Evolutionary conservation across 352 stramenopile species (phyloP), one percentile per base, ranked within the genome.

Genomic region (Pythium angustatum): DNA sequence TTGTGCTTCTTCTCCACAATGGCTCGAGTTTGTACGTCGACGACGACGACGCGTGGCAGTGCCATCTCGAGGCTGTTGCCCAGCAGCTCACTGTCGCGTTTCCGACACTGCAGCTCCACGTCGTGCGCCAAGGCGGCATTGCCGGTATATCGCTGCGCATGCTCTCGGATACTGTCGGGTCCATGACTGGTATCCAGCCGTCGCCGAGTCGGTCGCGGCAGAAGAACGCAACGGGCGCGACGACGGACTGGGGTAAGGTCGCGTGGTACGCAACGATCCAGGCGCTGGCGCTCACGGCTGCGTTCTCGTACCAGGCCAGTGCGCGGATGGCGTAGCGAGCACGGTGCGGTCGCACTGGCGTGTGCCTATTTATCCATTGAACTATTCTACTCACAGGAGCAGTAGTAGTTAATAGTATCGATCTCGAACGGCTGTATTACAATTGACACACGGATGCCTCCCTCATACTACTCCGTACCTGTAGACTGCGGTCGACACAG

Each of bases 11-110:
- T 15, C 19, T 53, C 11, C 54, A 52, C 27, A 62, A 62, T 22
- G 54, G 54, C 40, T 62, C 54, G 27, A 52, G 54, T 49, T n/a
- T 62, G 17, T 62, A 44, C 27, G 43, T 52, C 10, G 27, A 51
- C 41, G 43, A 62, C 41, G 31, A 51, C 30, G 43, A 38, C 15
- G 26, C 33, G 17, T 62, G 54, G 54, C 54, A 62, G 28, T 14
- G 5, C 6, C 26, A 53, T 26, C 54, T 62, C 27, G 54, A 62
- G 33, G 26, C 28, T 3, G 12, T n/a, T 22, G 40, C 21, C 1
- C 28, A 15, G 8, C 54, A 49, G 21, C 27, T 62, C 5, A 14
- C 14, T 12, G 28, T n/a, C 40, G 36, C 26, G 26, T 62, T 14
- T n/a, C 17, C 27, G 5, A 9, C 41, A 17, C 54, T 62, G 27